phyloP scores from a whole-genome alignment of 2,329 filamentous ascomycete species.

The Xylariaceae sp. region DNA sequence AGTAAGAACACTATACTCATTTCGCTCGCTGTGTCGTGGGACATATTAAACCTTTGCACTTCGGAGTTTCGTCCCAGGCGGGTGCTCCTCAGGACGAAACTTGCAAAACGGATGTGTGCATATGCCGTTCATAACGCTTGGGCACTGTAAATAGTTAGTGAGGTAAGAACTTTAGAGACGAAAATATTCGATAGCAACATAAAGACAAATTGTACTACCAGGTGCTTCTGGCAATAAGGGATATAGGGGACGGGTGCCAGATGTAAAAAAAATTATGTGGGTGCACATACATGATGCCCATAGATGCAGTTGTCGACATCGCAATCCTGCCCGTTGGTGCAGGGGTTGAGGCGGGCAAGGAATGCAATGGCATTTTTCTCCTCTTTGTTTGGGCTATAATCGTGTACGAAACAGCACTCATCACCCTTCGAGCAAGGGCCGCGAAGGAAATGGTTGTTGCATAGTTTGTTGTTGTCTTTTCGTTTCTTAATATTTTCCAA shows the following conservation, averaged over 20 bases:
- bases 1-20: too few species aligned
- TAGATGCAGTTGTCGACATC: slow-evolving; percentile 65
- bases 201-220: too few species aligned
- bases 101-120: slow-evolving; percentile 63
- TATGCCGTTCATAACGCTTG: slow-evolving; percentile 55
- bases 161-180: background rate
- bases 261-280: background rate
- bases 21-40: background rate
- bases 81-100: slow-evolving; percentile 59
- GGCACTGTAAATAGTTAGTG: slow-evolving; percentile 50
- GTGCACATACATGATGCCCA: slow-evolving; percentile 61
- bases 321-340: slow-evolving; percentile 63
- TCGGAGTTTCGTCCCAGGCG: slow-evolving; percentile 60
- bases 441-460: slow-evolving; percentile 67
- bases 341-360: slow-evolving; percentile 63
- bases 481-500: slow-evolving; percentile 63
- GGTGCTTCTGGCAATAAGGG: too few species aligned
- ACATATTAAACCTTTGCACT: slow-evolving; percentile 22
- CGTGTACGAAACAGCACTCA: slow-evolving; percentile 63
- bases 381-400: slow-evolving; percentile 58
- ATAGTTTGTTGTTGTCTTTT: slow-evolving; percentile 61
- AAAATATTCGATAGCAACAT: too few species aligned
- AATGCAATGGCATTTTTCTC: slow-evolving; percentile 63
- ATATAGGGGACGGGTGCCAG: too few species aligned
- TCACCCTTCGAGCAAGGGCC: slow-evolving; percentile 61